Base-by-base conservation (phyloP, 2,329 filamentous ascomycete species). In the Uncinocarpus reesii region DNA sequence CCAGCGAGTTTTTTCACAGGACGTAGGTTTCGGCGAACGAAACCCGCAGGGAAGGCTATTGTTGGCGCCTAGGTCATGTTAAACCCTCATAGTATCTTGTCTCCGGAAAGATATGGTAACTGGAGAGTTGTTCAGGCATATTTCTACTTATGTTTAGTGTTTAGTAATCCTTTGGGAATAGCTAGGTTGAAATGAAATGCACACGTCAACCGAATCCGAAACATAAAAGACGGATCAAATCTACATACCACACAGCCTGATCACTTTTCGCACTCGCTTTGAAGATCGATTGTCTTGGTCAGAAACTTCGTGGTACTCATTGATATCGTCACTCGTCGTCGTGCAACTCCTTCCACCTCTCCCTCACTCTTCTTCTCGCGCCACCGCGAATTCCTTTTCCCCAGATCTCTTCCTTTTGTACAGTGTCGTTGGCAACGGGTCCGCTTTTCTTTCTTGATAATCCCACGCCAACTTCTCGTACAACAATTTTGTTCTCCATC, bases 1-100 rank as follows among this genome's bases (percentile, higher is more conserved):
- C 0, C 71, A 70, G 54, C 81, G 77, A 62, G 75, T 95, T n/a
- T 93, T 84, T 64, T 75, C 78, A 53, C 72, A 84, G 26, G 80
- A 78, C 38, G 57, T 60, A n/a, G 66, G 67, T 16, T 71, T 71
- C 50, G 59, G 59, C 16, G 57, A 57, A 2, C 68, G 68, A 15
- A 61, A 62, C 48, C 58, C 71, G 42, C 56, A 70, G 23, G 59
- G 71, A 31, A 66, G 68, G 57, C 10, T 53, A 47, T 40, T 56
- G 43, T 42, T 56, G 31, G 45, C 52, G 16, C 37, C 38, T 8
- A 58, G 57, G 8, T 52, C 54, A 38, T 24, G 36, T 23, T 58
- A 55, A 26, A 52, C 15, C 8, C 32, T 16, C 2, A 8, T 7
- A 10, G 18, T 35, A 16, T 35, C 3, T 7, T 4, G 7, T 35